Conservation (phyloP, 305 asterid species). For the Fraxinus baroniana region DNA sequence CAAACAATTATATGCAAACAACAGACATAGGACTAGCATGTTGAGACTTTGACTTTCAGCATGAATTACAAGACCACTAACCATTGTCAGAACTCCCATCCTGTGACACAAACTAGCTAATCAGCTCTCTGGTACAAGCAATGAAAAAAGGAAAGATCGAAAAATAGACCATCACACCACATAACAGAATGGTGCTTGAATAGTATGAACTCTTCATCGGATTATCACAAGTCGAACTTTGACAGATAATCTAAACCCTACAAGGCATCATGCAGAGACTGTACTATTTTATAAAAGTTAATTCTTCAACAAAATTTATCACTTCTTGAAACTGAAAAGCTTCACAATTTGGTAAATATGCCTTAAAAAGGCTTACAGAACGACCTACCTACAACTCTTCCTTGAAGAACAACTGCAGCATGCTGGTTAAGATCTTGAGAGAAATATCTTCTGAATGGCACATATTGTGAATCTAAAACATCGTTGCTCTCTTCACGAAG, state of each 20-base stretch:
- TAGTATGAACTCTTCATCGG: background rate
- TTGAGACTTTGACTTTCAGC: background rate
- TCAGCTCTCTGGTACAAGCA: background rate
- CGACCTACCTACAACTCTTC: constrained; percentile 82
- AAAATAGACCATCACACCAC: background rate
- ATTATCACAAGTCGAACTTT: background rate
- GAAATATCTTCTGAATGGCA: constrained; percentile 78
- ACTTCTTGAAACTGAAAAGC: background rate
- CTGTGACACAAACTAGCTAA: background rate
- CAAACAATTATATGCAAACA: background rate
- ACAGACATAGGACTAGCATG: background rate
- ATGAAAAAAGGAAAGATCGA: background rate
- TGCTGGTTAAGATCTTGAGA: constrained; percentile 91
- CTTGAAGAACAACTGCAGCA: constrained; percentile 97
- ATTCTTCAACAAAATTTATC: background rate
- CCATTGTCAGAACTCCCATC: background rate
- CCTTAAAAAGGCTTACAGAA: constrained; percentile 8
- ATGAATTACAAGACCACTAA: background rate
- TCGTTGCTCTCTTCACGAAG: constrained; percentile 58
- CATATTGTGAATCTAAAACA: constrained; percentile 71
- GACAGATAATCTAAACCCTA: background rate
- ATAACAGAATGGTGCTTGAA: background rate
- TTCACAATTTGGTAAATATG: background rate
- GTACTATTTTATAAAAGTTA: background rate
- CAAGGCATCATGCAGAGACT: background rate